Evolutionary conservation across 1,284 basidiomycete species (phyloP).

Genomic region (Ustilago shanxiensis): DNA sequence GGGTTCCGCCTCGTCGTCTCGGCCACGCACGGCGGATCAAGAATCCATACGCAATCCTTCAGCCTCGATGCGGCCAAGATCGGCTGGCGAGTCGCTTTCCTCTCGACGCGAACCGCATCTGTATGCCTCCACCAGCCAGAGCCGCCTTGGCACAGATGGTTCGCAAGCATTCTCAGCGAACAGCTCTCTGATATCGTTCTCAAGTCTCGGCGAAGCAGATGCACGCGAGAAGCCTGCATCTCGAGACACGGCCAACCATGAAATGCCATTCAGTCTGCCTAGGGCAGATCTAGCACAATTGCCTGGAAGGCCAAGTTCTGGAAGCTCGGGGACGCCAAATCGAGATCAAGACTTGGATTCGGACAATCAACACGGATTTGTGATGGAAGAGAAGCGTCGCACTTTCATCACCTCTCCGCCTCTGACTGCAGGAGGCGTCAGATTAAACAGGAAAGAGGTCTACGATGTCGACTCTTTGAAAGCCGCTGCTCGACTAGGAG

Average conservation of each 20-base stretch:
- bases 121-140: conserved; percentile 3
- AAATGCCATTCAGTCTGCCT: not conserved
- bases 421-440: conserved; percentile 25
- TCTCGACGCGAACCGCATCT: not conserved
- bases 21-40: conserved; percentile 17
- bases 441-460: conserved; percentile 33
- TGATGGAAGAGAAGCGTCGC: conserved; percentile 41
- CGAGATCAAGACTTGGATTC: conserved; percentile 14
- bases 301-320: not conserved
- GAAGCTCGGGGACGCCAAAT: not conserved
- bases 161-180: conserved; percentile 6
- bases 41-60: not conserved
- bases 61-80: not conserved
- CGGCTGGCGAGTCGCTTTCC: conserved; percentile 8
- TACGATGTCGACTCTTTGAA: conserved; percentile 52
- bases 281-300: not conserved
- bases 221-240: not conserved
- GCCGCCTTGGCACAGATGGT: not conserved
- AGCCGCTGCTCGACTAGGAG: conserved; percentile 36
- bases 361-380: conserved; percentile 13
- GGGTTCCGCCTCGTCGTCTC: conserved; percentile 25
- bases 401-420: conserved; percentile 42
- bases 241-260: not conserved
- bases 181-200: conserved; percentile 16
- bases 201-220: conserved; percentile 13